Base-by-base conservation (phyloP, 176 grass and related monocot genomes). In the Oryza meyeriana region DNA sequence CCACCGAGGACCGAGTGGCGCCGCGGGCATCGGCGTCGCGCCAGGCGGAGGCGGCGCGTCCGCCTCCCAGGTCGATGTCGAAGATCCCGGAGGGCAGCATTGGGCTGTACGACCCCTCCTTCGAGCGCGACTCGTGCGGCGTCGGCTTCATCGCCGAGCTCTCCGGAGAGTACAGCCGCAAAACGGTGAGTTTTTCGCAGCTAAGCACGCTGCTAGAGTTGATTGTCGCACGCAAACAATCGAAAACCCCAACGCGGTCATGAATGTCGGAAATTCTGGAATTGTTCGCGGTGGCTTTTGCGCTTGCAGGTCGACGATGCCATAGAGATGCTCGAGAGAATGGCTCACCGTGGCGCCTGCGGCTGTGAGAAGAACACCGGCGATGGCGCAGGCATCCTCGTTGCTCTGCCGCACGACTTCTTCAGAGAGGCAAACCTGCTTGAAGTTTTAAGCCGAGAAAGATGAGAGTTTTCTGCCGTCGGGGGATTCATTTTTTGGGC, bases 331-430 rank as follows among this genome's bases (percentile, higher is more conserved):
- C 81, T 93, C 22, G 79, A 85, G 62, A 90, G 88, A 73, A 89
- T 93, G 85, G 69, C 85, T 4, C 91, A 93, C 74, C 88, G 85
- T 33, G 88, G 88, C 1, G 91, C 88, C 3, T 89, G 85, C 35
- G 91, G 91, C 42, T 89, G 88, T 45, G 91, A 93, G 68, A 61
- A 66, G 72, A 93, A 93, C 69, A 87, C 91, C 25, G 88, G 91
- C 10, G 91, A 93, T 72, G 91, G 88, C 13, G 91, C 91, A 0
- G 88, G 85, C 62, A 85, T 93, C 28, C 88, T 93, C 22, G 75
- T 90, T 1, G 74, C 77, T 0, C 77, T 93, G 16, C 88, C 88
- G 10, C 81, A 90, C 30, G 61, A 63, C 52, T 93, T 88, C 63
- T 90, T 88, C 57, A 76, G 36, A 32, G 41, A 93, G 87, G 90